Evolutionary conservation across 768 basidiomycete species (phyloP).

Genomic region (Pisolithus marmoratus): DNA sequence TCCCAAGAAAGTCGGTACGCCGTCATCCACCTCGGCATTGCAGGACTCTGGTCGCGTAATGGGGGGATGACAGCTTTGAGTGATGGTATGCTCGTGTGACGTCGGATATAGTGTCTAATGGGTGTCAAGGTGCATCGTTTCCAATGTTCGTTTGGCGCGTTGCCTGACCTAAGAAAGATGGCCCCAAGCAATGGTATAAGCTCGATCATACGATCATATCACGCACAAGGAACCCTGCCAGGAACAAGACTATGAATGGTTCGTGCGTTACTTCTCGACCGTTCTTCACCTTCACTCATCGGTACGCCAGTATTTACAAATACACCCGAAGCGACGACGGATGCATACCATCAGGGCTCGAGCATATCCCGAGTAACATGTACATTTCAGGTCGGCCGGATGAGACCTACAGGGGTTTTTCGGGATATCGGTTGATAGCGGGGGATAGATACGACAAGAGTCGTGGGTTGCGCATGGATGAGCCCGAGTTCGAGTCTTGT

Average conservation of each 20-base stretch:
- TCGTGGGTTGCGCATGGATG: conserved; percentile 62
- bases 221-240: conserved; percentile 78
- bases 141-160: neutral
- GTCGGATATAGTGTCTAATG: conserved; percentile 75
- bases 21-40: conserved; percentile 79
- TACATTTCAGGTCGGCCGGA: conserved; percentile 48
- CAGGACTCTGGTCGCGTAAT: conserved; percentile 61
- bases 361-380: conserved; percentile 73
- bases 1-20: conserved; percentile 64
- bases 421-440: conserved; percentile 88
- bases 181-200: conserved; percentile 81
- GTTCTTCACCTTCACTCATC: neutral
- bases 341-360: conserved; percentile 84
- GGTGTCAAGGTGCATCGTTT: conserved; percentile 70
- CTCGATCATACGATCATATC: conserved; percentile 80
- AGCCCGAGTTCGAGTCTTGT: conserved; percentile 66
- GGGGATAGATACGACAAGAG: conserved; percentile 78
- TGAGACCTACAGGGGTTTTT: conserved; percentile 77
- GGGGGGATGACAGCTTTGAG: conserved; percentile 69
- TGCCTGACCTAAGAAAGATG: neutral
- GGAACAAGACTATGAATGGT: conserved; percentile 95
- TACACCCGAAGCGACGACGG: conserved; percentile 65
- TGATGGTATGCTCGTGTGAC: conserved; percentile 75
- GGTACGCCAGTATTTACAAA: conserved; percentile 75
- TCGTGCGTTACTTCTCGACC: conserved; percentile 9